These are phyloP conservation scores for Venturia asperata DNA, from an alignment of 2,329 filamentous ascomycete species.

Conservation along the genomic window DNA sequence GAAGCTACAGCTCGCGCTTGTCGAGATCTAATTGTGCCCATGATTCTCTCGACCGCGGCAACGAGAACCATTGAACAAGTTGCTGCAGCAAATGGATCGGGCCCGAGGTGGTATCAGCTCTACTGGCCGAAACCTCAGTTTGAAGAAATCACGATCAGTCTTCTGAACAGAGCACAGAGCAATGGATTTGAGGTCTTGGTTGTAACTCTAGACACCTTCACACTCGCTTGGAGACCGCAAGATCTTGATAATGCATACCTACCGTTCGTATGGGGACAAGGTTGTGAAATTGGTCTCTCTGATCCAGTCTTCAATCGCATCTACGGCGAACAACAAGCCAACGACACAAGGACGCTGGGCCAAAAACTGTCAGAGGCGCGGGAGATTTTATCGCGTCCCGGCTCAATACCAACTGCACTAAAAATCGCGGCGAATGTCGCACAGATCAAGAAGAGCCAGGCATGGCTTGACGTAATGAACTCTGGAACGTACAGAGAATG, in stretches of 20 bases:
- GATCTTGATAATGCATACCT: conserved; percentile 55
- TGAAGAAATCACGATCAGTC: conserved; percentile 57
- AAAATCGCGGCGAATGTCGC: no score
- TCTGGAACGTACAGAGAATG: no score
- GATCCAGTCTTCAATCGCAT: no score
- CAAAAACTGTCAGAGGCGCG: no score
- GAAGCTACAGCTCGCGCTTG: conserved; percentile 57
- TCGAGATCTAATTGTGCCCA: conserved; percentile 54
- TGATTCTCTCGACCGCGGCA: conserved; percentile 60
- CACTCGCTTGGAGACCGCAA: conserved; percentile 59
- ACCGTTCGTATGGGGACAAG: conserved; percentile 47
- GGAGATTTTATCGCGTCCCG: no score
- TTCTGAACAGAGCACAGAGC: conserved; percentile 55
- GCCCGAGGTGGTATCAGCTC: conserved; percentile 63
- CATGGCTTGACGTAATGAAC: no score
- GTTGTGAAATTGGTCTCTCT: no score
- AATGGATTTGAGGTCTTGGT: conserved; percentile 62
- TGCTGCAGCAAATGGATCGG: conserved; percentile 50
- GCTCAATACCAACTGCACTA: no score
- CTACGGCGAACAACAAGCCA: no score
- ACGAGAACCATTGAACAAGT: conserved; percentile 60
- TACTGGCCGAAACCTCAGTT: conserved; percentile 59
- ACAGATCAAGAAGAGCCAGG: no score
- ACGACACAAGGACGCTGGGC: no score
- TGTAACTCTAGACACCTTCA: conserved; percentile 66